These are phyloP conservation scores for Punica granatum DNA, from an alignment of 345 rosid species.

Conservation along the genomic window DNA sequence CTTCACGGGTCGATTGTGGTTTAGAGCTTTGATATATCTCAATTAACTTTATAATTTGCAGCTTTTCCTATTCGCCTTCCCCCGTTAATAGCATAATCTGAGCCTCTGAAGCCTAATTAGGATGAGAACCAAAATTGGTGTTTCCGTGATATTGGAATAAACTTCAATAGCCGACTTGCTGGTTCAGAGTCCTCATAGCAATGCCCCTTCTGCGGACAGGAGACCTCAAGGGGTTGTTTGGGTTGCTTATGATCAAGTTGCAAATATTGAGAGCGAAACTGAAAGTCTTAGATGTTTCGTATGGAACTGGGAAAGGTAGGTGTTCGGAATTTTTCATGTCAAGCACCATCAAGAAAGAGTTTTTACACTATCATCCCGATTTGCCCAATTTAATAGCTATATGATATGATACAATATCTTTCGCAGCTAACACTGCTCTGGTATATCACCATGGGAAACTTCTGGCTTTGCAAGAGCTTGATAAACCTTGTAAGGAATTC, in stretches of 20 bases:
- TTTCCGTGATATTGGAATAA: too few relatives aligned
- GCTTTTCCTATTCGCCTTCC: neutral
- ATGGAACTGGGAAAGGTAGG: slow-evolving; percentile 74
- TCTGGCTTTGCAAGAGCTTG: slow-evolving; percentile 71
- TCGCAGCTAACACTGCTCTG: slow-evolving; percentile 79
- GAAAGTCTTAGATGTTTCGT: slow-evolving; percentile 62
- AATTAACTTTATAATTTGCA: too few relatives aligned
- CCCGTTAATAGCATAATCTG: neutral
- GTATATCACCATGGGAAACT: slow-evolving; percentile 88
- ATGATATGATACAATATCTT: slow-evolving; percentile 10
- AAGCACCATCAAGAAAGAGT: neutral
- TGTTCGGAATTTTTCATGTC: neutral
- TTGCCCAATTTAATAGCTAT: neutral
- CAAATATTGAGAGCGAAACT: slow-evolving; percentile 54
- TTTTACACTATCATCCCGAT: neutral
- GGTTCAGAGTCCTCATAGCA: neutral
- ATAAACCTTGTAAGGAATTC: slow-evolving; percentile 86
- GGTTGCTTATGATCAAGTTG: slow-evolving; percentile 63
- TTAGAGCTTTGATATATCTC: too few relatives aligned
- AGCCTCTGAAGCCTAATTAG: neutral
- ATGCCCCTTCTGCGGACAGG: slow-evolving; percentile 45
- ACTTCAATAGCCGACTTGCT: neutral
- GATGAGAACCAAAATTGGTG: too few relatives aligned
- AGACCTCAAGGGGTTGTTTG: slow-evolving; percentile 82
- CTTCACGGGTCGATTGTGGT: neutral